phyloP scores from a whole-genome alignment of 306 rosid species.

The Vigna hirtella region DNA sequence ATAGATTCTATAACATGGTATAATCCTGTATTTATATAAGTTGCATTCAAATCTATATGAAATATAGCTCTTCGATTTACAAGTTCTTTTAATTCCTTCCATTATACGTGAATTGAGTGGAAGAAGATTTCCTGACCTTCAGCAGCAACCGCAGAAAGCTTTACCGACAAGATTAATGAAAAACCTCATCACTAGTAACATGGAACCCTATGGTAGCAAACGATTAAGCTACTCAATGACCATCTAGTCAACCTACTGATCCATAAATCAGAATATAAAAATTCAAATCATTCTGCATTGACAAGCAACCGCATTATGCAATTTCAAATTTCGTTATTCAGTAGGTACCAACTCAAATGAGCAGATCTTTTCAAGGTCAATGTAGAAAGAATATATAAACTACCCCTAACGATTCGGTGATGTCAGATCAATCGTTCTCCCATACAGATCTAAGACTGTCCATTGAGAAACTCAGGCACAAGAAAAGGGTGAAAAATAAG shows the following conservation, averaged over 20 bases:
- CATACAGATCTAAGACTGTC: constrained; percentile 55
- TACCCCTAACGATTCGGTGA: constrained; percentile 6
- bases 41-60: constrained; percentile 19
- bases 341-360: constrained; percentile 16
- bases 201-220: constrained; percentile 1
- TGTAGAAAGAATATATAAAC: not conserved
- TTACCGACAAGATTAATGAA: constrained; percentile 10
- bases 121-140: not conserved
- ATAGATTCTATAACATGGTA: no score
- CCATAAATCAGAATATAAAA: constrained; percentile 5
- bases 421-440: constrained; percentile 38
- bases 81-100: constrained; percentile 3
- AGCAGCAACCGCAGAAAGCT: not conserved
- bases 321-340: not conserved
- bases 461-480: constrained; percentile 16
- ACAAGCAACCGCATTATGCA: not conserved
- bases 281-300: not conserved
- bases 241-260: not conserved
- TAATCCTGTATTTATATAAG: no score
- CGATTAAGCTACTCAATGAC: not conserved
- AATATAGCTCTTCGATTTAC: not conserved
- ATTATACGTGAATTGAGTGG: not conserved
- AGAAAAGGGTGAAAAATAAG: not conserved
- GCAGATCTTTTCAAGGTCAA: constrained; percentile 44
- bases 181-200: not conserved